Base-by-base conservation (phyloP, 2,329 filamentous ascomycete species). In the Epichloe brachyelytri region DNA sequence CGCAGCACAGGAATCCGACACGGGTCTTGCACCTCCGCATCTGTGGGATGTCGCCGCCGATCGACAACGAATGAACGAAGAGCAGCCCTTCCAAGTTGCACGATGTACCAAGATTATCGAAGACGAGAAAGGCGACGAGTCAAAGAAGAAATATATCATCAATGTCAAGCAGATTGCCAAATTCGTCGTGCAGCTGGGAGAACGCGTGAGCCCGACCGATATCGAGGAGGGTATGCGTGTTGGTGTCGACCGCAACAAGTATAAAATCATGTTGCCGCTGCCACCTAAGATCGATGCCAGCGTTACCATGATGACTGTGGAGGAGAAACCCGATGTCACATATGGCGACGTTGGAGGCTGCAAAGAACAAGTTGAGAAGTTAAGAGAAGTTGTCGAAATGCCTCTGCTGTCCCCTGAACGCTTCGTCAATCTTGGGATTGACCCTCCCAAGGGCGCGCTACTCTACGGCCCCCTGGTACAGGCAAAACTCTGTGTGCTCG, bases 101-200 rank as follows among this genome's bases (percentile, higher is more conserved):
- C 80, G 93, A 64, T 98, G 93, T 78, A 98, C 93, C 54, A 98
- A 98, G 78, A 98, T 98, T 68, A 98, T 98, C 60, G 83, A 89
- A 55, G 91, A 97, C 65, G 90, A 95, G 67, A 91, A 93, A 71
- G 69, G 69, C n/a, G 90, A 97, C 67, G 77, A 88, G 54, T 87
- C 95, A 56, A 98, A 98, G 80, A 95, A 86, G 81, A 98, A 97
- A 82, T 98, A 98, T 75, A 90, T 98, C 63, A 98, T 98, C 79
- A 98, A 98, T 71, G 91, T 98, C 61, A 98, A 98, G 77, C 93
- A 98, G 71, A 98, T 98, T 63, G 93, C 93, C 64, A 98, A 98
- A 73, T 98, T 98, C 63, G 93, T 98, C 48, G 93, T 98, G 58
- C 93, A 96, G 70, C 81, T 98, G 49, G 93, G 93, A 61, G 93